Evolutionary conservation across 2,329 filamentous ascomycete species (phyloP), one percentile per base, ranked within the genome.

Genomic region (Magnaporthiopsis incrustans): DNA sequence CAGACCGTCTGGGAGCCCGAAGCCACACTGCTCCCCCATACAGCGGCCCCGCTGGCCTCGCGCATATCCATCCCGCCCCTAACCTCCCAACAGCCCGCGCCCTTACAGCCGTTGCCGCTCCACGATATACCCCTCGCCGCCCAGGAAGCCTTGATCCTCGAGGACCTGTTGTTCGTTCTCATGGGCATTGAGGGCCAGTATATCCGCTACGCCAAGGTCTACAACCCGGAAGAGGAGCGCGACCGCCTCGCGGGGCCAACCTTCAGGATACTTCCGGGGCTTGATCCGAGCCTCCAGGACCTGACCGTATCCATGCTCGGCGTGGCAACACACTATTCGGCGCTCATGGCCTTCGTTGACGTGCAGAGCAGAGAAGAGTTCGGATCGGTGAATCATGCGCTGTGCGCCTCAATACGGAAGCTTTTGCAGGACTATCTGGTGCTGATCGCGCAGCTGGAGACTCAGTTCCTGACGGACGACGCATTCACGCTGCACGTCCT

Each of bases 131-230:
- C 87, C 0, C 78, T 96, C 33, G 89, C 96, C 68, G 85, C 85
- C 2, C 95, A 99, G 75, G 95, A 99, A 77, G 85, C 87, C 30
- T 90, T 87, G 11, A 89, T 99, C 60, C 81, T 98, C 58, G 93
- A 97, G 69, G 95, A 99, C 70, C 77, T 99, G 22, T 77, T 98
- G 50, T 97, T 94, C 73, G 92, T 96, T 6, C 96, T 98, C 70
- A 97, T 99, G 93, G 95, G 95, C 30, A 97, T 92, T 68, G 95
- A 99, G 76, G 95, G 95, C n/a, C 92, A 97, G 74, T 98, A 98
- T 73, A 90, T 99, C 67, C 90, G 91, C 64, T 98, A 92, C 73
- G 85, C 84, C 65, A 89, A 91, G 68, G 84, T 85, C 11, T 98
- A 96, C 74, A 88, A 97, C 69, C 92, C 93, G 0, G 79, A 83